Percentiles rank a stretch among this genome's conserved stretches.
Evolutionary conservation across 1,284 basidiomycete genomes (phyloP).

Genomic region (Irpex sp.): DNA sequence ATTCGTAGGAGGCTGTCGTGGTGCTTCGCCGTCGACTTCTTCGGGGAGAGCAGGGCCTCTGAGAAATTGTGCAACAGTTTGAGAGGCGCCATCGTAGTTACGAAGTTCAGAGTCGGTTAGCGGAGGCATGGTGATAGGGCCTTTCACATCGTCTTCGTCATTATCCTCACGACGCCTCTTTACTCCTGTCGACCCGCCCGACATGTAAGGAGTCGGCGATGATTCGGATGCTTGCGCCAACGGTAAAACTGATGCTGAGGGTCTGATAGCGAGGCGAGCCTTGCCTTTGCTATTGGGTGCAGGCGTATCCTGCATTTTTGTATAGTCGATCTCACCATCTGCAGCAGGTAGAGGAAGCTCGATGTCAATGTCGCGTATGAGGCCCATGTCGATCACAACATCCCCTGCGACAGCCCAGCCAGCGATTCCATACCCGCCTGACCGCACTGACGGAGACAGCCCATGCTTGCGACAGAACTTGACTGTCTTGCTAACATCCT

Average conservation of each 20-base stretch:
- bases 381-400: slow-evolving; percentile 73
- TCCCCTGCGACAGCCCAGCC: slow-evolving; percentile 86
- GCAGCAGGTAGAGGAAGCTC: slow-evolving; percentile 42
- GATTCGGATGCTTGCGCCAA: too few species aligned
- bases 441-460: slow-evolving; percentile 79
- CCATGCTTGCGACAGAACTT: slow-evolving; percentile 63
- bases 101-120: slow-evolving; percentile 23
- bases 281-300: slow-evolving; percentile 43
- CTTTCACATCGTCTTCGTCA: slow-evolving; percentile 19
- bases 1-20: slow-evolving; percentile 33
- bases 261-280: slow-evolving; percentile 10
- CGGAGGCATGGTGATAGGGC: neutral
- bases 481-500: slow-evolving; percentile 67
- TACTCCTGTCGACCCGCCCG: slow-evolving; percentile 3
- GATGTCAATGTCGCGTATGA: slow-evolving; percentile 61
- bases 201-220: too few species aligned
- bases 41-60: slow-evolving; percentile 32
- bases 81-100: slow-evolving; percentile 48
- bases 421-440: slow-evolving; percentile 84
- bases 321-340: slow-evolving; percentile 44
- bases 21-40: slow-evolving; percentile 22
- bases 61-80: slow-evolving; percentile 50
- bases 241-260: slow-evolving; percentile 3
- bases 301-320: slow-evolving; percentile 49
- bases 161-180: slow-evolving; percentile 52